Evolutionary conservation across 1,284 basidiomycete species (phyloP).

Genomic region (Mycosarcoma maydis): DNA sequence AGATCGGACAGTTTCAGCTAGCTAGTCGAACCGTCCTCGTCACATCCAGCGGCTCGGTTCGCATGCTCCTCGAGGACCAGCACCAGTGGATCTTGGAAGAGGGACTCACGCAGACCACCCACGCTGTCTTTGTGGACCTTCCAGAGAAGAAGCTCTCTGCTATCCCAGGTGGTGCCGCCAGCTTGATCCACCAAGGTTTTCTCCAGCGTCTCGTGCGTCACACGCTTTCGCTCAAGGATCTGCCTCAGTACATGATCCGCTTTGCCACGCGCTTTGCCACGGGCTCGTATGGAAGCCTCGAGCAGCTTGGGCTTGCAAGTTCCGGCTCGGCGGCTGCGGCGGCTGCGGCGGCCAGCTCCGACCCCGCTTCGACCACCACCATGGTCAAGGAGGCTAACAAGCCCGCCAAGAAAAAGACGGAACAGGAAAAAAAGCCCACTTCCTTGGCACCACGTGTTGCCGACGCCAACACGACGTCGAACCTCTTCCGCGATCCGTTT

Average conservation of each 20-base stretch:
- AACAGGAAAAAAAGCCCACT: conserved; percentile 34
- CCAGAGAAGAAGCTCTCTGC: conserved; percentile 73
- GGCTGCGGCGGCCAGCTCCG: conserved; percentile 5
- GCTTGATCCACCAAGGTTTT: conserved; percentile 72
- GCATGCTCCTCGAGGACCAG: conserved; percentile 76
- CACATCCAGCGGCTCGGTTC: conserved; percentile 81
- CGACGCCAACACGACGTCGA: conserved; percentile 35
- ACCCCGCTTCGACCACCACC: conserved; percentile 25
- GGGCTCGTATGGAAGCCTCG: conserved; percentile 73
- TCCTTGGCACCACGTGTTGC: conserved; percentile 49
- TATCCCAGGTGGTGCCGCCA: conserved; percentile 33
- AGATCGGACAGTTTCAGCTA: conserved; percentile 69
- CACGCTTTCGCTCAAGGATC: conserved; percentile 70
- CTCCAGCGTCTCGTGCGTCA: conserved; percentile 65
- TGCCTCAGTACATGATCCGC: conserved; percentile 76
- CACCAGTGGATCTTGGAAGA: conserved; percentile 86
- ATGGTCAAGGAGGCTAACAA: conserved; percentile 45
- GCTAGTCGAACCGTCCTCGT: conserved; percentile 73
- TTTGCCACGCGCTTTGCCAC: conserved; percentile 79
- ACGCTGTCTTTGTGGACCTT: conserved; percentile 76
- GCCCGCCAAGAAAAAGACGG: conserved; percentile 21
- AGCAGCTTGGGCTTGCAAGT: conserved; percentile 62
- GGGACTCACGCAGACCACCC: conserved; percentile 75
- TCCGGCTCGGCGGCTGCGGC: conserved; percentile 7
- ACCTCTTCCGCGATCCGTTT: conserved; percentile 74